phyloP scores from a whole-genome alignment of 2,329 filamentous ascomycete species.

The Aspergillus pseudotamarii region DNA sequence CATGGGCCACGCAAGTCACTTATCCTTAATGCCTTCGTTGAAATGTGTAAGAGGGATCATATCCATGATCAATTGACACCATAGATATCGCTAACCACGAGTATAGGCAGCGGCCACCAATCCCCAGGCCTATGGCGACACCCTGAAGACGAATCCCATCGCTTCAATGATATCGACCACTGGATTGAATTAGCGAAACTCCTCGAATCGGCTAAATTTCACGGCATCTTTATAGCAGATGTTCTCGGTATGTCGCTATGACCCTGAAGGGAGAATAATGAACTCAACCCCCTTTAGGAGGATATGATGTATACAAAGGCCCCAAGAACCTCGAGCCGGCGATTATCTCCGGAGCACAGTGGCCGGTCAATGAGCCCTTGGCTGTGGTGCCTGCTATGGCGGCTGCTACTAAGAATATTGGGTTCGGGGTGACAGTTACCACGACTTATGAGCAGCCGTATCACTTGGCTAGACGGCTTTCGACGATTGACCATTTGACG shows the following conservation, averaged over 20 bases:
- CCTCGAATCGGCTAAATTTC: slow-evolving; percentile 64
- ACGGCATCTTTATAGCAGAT: slow-evolving; percentile 69
- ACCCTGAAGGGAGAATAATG: not conserved
- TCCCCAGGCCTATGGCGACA: slow-evolving; percentile 65
- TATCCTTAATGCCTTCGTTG: slow-evolving; percentile 56
- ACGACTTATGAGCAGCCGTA: slow-evolving; percentile 73
- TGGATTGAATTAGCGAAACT: slow-evolving; percentile 64
- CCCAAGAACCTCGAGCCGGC: slow-evolving; percentile 62
- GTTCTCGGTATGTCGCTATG: slow-evolving; percentile 51
- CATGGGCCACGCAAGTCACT: slow-evolving; percentile 44
- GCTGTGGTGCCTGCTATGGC: slow-evolving; percentile 68
- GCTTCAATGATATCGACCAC: slow-evolving; percentile 63
- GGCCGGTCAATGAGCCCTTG: slow-evolving; percentile 71
- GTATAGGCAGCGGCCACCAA: slow-evolving; percentile 52
- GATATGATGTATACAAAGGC: slow-evolving; percentile 71
- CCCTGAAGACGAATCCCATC: slow-evolving; percentile 63
- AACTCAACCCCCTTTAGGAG: slow-evolving; percentile 41
- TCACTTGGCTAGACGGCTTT: slow-evolving; percentile 65
- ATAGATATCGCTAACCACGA: fast-evolving
- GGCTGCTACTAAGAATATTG: slow-evolving; percentile 66
- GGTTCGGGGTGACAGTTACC: slow-evolving; percentile 68
- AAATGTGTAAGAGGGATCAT: slow-evolving; percentile 43
- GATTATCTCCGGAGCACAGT: slow-evolving; percentile 66
- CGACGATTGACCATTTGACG: slow-evolving; percentile 68
- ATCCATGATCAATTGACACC: not conserved